phyloP scores from a whole-genome alignment of 164 flowering plant species.

The Saururus chinensis region DNA sequence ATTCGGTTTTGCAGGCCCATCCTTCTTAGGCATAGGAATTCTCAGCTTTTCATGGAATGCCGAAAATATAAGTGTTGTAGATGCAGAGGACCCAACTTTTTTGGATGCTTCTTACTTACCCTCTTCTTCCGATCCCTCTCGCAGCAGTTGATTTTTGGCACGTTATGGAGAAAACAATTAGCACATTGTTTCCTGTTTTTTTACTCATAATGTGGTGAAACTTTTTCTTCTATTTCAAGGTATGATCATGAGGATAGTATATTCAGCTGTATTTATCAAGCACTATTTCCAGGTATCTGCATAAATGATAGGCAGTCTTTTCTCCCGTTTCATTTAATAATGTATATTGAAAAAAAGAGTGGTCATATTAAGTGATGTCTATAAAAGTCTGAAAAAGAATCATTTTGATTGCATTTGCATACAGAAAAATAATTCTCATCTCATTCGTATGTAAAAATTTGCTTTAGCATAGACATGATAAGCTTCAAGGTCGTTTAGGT shows the following conservation, averaged over 20 bases:
- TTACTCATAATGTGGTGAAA: background rate
- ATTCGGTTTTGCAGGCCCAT: no score
- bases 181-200: background rate
- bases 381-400: background rate
- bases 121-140: no score
- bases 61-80: no score
- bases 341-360: background rate
- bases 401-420: no score
- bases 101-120: no score
- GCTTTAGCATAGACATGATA: background rate
- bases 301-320: background rate
- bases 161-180: no score
- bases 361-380: background rate
- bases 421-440: background rate
- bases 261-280: slow-evolving; percentile 75
- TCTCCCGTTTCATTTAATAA: background rate
- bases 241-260: slow-evolving; percentile 71
- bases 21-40: no score
- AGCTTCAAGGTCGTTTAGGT: no score
- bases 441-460: no score
- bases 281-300: slow-evolving; percentile 57
- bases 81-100: no score
- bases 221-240: slow-evolving; percentile 46
- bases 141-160: no score
- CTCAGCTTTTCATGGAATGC: no score